Percentiles rank a stretch among this genome's conserved stretches.
Conservation (phyloP, 75 land plant genomes). For the Azolla pinnata region DNA sequence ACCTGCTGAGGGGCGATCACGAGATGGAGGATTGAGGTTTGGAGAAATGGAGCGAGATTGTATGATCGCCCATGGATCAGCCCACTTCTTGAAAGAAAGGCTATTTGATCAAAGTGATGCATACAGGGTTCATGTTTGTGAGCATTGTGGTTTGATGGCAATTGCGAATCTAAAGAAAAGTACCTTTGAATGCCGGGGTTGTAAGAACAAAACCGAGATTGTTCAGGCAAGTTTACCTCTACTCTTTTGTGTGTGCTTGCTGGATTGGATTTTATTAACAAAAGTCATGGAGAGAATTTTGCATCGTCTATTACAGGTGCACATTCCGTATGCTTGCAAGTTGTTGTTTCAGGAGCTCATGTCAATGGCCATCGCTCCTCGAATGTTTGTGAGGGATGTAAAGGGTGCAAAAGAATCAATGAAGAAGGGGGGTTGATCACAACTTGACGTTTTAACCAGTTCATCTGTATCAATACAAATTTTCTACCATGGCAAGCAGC, state of each 20-base stretch:
- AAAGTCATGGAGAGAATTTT: neutral
- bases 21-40: constrained; percentile 98
- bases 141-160: constrained; percentile 91
- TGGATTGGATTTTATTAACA: neutral
- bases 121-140: constrained; percentile 93
- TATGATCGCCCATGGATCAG: constrained; percentile 99
- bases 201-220: constrained; percentile 99
- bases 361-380: constrained; percentile 99
- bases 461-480: no score
- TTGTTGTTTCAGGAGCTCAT: constrained; percentile 98
- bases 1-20: constrained; percentile 98
- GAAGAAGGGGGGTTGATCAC: constrained; percentile 30
- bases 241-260: neutral
- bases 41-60: constrained; percentile 99
- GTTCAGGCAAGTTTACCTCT: constrained; percentile 55
- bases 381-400: constrained; percentile 89
- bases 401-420: constrained; percentile 38
- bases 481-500: no score
- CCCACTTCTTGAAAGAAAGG: constrained; percentile 90
- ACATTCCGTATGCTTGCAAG: constrained; percentile 98
- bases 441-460: no score
- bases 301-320: constrained; percentile 46
- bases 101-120: constrained; percentile 99
- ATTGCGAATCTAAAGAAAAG: constrained; percentile 97
- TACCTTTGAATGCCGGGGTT: constrained; percentile 95